A percentile compares a stretch with the other conserved stretches of the same genome.
phyloP scores from a whole-genome alignment of 2,329 filamentous ascomycete species.

The Fusarium sp. region DNA sequence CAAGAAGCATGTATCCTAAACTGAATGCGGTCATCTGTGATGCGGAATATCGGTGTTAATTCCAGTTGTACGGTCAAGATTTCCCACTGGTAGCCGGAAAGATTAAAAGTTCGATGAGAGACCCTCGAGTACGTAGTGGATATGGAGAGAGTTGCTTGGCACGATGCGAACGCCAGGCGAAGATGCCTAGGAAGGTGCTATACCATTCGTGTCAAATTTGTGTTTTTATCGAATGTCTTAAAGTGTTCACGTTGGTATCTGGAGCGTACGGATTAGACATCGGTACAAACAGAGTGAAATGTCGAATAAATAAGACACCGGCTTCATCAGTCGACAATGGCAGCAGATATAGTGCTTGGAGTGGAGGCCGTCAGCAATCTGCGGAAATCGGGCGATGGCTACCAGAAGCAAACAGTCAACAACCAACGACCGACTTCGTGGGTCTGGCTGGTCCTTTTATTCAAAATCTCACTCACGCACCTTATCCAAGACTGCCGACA shows the following conservation, averaged over 20 bases:
- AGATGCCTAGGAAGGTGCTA: background rate
- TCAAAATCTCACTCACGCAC: slow-evolving; percentile 1
- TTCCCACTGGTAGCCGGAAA: no score
- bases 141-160: background rate
- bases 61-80: no score
- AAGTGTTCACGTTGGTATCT: background rate
- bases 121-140: background rate
- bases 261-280: background rate
- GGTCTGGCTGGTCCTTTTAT: slow-evolving; percentile 34
- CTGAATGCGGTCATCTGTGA: no score
- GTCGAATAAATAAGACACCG: background rate
- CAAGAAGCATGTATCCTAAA: no score
- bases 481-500: slow-evolving; percentile 5
- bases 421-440: background rate
- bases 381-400: background rate
- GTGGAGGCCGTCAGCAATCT: background rate
- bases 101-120: no score
- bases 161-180: background rate
- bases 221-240: background rate
- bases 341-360: background rate
- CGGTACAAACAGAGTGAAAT: background rate
- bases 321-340: background rate
- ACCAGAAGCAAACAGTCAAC: background rate
- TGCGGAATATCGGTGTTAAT: no score
- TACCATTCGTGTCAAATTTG: background rate